phyloP scores from a whole-genome alignment of 2,329 filamentous ascomycete species.

The Arthroderma sp. region DNA sequence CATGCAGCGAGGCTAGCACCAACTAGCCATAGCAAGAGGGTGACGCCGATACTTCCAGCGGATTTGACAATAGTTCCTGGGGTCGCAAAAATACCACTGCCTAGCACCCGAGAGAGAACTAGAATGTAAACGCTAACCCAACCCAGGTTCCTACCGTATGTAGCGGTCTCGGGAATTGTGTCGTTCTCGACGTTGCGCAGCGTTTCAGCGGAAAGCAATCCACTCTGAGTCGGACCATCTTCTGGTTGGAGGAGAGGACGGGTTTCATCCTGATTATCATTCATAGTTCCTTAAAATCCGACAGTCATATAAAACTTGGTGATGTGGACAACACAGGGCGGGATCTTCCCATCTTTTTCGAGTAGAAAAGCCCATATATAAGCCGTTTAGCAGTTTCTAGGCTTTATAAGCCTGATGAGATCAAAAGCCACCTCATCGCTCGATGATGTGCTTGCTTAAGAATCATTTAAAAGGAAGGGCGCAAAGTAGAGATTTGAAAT shows the following conservation, averaged over 20 bases:
- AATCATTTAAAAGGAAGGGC: too few species aligned
- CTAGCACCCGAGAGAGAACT: slow-evolving; percentile 55
- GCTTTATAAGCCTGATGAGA: too few species aligned
- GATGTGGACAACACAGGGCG: too few species aligned
- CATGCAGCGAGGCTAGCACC: slow-evolving; percentile 50
- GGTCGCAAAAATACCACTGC: slow-evolving; percentile 59
- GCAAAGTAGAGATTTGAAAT: too few species aligned
- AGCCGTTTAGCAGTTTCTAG: too few species aligned
- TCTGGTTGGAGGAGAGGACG: slow-evolving; percentile 2
- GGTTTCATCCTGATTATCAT: not conserved
- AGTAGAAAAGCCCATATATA: too few species aligned
- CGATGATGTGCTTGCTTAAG: too few species aligned
- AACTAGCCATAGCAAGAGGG: slow-evolving; percentile 49
- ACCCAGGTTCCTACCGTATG: slow-evolving; percentile 45
- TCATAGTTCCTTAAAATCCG: not conserved
- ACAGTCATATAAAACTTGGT: too few species aligned
- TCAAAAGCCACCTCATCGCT: too few species aligned
- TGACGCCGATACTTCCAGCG: slow-evolving; percentile 53
- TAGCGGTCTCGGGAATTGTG: slow-evolving; percentile 46
- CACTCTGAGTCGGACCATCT: not conserved
- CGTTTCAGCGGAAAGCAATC: not conserved
- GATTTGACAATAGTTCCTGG: slow-evolving; percentile 54
- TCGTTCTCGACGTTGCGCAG: slow-evolving; percentile 38
- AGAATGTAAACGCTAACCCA: slow-evolving; percentile 55
- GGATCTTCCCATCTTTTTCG: too few species aligned